Base-by-base conservation (phyloP, 805 yeast genomes). In the Metschnikowia colocasiae region DNA sequence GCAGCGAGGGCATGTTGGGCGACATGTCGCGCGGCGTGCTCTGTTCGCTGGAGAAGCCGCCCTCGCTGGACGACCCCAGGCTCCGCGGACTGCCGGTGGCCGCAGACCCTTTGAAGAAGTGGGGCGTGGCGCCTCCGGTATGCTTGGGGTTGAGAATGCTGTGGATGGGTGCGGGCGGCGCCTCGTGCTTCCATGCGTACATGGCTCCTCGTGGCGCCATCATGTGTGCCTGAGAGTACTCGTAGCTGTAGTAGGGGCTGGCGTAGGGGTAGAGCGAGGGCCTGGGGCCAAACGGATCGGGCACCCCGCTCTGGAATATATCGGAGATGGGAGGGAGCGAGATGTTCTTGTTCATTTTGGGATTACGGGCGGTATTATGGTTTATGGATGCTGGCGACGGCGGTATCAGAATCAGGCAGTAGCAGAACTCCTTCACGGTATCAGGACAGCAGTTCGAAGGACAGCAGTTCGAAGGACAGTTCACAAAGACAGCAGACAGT, bases 301-400 rank as follows among this genome's bases (percentile, higher is more conserved):
- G 22, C 3, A 27, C 40, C 9, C 23, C 48, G 16, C 43, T 41
- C 23, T 49, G 47, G 38, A 71, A 60, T 22, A 71, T 67, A 57
- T 71, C 73, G n/a, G 71, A 66, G 30, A 71, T 71, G 3, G 75
- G 74, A 9, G 75, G 76, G 55, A 71, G 65, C 22, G 68, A 63
- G 12, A 71, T 59, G 45, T 62, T 63, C 47, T 56, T 54, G 39
- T 45, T 43, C 56, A 50, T 50, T 9, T 23, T 43, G 18, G 12
- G 10, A 16, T n/a, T n/a, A n/a, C n/a, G n/a, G n/a, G n/a, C n/a
- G n/a, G n/a, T n/a, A n/a, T n/a, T n/a, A n/a, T n/a, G n/a, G n/a
- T n/a, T n/a, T n/a, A n/a, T n/a, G n/a, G n/a, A n/a, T n/a, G n/a
- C n/a, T n/a, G n/a, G n/a, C n/a, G n/a, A n/a, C n/a, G n/a, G n/a